Conservation (phyloP, 371 early-diverging fungal genomes). For the Parasitella parasitica region DNA sequence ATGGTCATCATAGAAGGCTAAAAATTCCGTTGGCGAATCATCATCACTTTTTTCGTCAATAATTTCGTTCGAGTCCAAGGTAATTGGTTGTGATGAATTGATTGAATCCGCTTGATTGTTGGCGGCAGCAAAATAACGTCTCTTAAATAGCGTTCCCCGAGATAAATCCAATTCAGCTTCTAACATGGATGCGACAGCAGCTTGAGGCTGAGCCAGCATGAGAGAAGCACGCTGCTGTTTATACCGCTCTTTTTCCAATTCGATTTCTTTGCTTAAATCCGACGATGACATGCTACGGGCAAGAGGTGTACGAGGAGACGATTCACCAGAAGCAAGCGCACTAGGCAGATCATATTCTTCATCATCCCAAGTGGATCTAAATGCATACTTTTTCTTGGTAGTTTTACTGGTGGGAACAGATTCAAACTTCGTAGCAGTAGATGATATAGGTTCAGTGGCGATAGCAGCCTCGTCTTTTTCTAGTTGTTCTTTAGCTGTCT, state of each 20-base stretch:
- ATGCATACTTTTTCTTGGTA: not conserved
- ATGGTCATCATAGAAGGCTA: conserved; percentile 14
- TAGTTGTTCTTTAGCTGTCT: conserved; percentile 9
- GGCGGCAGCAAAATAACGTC: not conserved
- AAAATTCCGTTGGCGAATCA: not conserved
- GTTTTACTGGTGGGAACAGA: not conserved
- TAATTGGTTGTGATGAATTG: not conserved
- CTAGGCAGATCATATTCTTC: conserved; percentile 18
- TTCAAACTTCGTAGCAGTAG: not conserved
- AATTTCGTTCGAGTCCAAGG: not conserved
- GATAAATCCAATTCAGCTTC: conserved; percentile 34
- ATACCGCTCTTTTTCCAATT: conserved; percentile 24
- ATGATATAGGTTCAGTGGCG: not conserved
- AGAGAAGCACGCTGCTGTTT: conserved; percentile 20
- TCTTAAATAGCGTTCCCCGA: conserved; percentile 18
- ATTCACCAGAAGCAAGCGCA: conserved; percentile 12
- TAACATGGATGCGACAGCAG: conserved; percentile 21
- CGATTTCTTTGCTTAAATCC: conserved; percentile 20
- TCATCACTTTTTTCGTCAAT: not conserved
- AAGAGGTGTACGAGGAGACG: conserved; percentile 29
- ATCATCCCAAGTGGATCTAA: conserved; percentile 18
- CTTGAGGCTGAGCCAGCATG: conserved; percentile 15
- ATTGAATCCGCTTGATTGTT: not conserved
- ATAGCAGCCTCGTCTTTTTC: not conserved
- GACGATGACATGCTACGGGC: not conserved